phyloP scores from a whole-genome alignment of 2,329 filamentous ascomycete genomes.

The Xylaria sp. region DNA sequence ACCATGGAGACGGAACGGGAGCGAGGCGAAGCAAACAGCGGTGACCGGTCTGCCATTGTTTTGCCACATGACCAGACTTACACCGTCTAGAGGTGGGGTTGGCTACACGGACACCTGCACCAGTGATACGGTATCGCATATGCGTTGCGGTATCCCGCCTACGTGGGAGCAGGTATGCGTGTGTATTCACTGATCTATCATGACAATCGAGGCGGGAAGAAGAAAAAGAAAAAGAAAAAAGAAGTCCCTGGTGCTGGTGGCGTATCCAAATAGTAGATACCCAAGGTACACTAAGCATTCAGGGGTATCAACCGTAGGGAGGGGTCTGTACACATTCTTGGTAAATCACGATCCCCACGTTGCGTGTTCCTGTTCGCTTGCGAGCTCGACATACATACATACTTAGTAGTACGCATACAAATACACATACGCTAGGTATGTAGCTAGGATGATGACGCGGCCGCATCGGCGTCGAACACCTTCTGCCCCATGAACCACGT shows the following conservation, averaged over 20 bases:
- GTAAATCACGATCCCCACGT: conserved; percentile 19
- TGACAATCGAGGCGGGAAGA: not conserved
- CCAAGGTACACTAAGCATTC: conserved; percentile 21
- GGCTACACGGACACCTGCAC: conserved; percentile 4
- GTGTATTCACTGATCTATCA: not conserved
- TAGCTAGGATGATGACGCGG: conserved; percentile 16
- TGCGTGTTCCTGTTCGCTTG: conserved; percentile 26
- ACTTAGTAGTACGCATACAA: not conserved
- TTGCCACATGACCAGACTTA: conserved; percentile 1
- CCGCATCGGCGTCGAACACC: conserved; percentile 46
- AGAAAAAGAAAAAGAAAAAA: not conserved
- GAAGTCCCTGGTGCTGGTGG: not conserved
- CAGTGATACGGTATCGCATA: not conserved
- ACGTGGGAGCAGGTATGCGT: not conserved
- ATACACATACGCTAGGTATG: not conserved
- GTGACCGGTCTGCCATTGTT: conserved; percentile 8
- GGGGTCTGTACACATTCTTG: conserved; percentile 14
- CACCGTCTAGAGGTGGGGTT: not conserved
- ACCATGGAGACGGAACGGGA: conserved; percentile 3
- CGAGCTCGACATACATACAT: not conserved
- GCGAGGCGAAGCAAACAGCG: conserved; percentile 19
- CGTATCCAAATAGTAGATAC: not conserved
- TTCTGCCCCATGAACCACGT: conserved; percentile 57
- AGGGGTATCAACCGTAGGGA: conserved; percentile 10
- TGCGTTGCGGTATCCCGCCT: conserved; percentile 6